Evolutionary conservation across 2,329 filamentous ascomycete genomes (phyloP).

Genomic region (Fusarium sp.): DNA sequence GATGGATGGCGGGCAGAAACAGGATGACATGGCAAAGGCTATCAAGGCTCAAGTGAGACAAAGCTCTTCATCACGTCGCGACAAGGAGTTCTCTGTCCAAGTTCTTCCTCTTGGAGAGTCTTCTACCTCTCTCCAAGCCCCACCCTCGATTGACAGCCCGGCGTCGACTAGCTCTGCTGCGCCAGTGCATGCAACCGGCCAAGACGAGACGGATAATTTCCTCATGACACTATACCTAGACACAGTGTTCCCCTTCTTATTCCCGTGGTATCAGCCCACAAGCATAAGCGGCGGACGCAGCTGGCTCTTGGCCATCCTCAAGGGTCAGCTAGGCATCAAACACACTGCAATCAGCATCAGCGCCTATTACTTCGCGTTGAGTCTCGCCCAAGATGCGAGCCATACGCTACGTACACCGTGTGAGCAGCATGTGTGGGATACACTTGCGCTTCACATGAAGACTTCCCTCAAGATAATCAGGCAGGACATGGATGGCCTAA

Average conservation of each 20-base stretch:
- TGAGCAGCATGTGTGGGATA: neutral
- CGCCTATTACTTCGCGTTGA: neutral
- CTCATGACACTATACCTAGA: neutral
- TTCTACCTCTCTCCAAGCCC: neutral
- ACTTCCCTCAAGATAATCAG: neutral
- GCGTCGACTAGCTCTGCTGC: neutral
- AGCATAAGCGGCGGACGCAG: neutral
- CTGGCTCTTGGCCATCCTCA: neutral
- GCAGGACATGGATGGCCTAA: neutral
- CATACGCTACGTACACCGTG: neutral
- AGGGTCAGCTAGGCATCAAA: neutral
- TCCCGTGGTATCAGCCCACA: neutral
- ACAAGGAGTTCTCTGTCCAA: neutral
- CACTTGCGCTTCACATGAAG: neutral
- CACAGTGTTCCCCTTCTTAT: neutral
- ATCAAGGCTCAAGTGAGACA: neutral
- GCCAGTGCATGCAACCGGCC: neutral
- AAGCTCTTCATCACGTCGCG: neutral
- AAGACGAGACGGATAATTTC: neutral
- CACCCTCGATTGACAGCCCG: neutral
- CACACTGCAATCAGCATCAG: neutral
- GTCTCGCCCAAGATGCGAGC: neutral
- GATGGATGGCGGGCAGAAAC: neutral
- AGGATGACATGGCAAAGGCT: neutral
- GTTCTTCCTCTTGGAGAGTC: neutral